Base-by-base conservation (phyloP, 2,329 filamentous ascomycete species). In the Zymoseptoria tritici region DNA sequence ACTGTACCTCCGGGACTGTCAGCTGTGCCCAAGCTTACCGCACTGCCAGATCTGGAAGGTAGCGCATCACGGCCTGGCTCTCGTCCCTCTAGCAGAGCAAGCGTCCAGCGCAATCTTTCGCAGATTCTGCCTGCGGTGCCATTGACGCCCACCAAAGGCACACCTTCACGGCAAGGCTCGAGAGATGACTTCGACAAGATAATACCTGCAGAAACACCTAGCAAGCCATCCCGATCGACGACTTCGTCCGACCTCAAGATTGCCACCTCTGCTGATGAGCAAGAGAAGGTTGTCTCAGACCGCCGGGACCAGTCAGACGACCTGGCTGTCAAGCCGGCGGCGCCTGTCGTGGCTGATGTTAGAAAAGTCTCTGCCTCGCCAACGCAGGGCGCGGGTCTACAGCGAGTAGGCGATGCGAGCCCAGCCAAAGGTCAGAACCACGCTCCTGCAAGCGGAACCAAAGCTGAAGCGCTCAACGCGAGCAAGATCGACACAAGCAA, bases 1-100 rank as follows among this genome's bases (percentile, higher is more conserved):
- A 74, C 75, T 1, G 72, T 80, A 26, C 78, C 78, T 11, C 78
- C 78, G 19, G 77, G 78, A 4, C 74, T 80, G 29, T 70, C 75
- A 7, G 36, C 36, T n/a, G 36, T 46, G 36, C 36, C 36, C 16
- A 70, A 60, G 57, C 64, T 66, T 26, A 65, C 59, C 22, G 67
- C 64, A 8, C 56, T 70, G 29, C 67, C 67, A 22, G 66, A 67
- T 52, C 64, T 70, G 6, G 67, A 67, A 49, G 71, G 71, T 4
- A 58, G 49, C 2, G 53, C 62, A 46, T 62, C 60, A 7, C 60
- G 67, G 42, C 71, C 74, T 9, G 61, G 67, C n/a, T 62, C 64
- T 42, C 62, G 69, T 49, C 71, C 74, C 4, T 67, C 69, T 9
- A 75, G 73, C 31, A 69, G 75, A 55, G 73, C 71, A 49, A 68